Conservation (phyloP, 495 filamentous ascomycete genomes). For the Lophiotrema nucula region DNA sequence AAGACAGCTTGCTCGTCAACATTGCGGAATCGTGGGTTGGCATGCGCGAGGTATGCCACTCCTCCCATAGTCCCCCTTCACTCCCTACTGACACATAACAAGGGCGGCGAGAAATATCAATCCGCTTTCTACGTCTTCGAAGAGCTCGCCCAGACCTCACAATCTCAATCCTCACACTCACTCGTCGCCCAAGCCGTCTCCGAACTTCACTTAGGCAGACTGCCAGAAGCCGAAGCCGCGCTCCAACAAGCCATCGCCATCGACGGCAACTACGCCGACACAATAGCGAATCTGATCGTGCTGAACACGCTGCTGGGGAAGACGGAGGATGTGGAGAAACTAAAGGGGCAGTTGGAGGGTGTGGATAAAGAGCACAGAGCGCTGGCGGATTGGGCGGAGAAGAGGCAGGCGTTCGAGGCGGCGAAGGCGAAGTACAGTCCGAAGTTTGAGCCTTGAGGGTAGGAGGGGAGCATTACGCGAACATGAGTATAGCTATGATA, state of each 20-base stretch:
- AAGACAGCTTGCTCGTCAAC: constrained; percentile 92
- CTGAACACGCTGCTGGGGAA: constrained; percentile 73
- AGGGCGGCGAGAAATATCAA: constrained; percentile 97
- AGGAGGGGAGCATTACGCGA: neutral
- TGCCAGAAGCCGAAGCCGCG: constrained; percentile 86
- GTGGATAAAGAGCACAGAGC: constrained; percentile 36
- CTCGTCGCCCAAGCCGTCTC: constrained; percentile 86
- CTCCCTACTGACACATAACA: neutral
- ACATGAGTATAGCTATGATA: neutral
- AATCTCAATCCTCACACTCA: constrained; percentile 60
- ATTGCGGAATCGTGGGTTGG: constrained; percentile 95
- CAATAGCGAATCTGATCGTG: constrained; percentile 79
- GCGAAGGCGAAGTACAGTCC: constrained; percentile 42
- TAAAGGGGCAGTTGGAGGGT: constrained; percentile 39
- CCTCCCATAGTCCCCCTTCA: neutral
- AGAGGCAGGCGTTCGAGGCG: constrained; percentile 42
- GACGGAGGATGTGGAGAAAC: constrained; percentile 63
- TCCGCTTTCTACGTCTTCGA: constrained; percentile 97
- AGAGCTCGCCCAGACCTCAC: constrained; percentile 84
- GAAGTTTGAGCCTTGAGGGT: constrained; percentile 42
- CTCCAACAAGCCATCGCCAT: constrained; percentile 75
- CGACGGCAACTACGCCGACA: constrained; percentile 66
- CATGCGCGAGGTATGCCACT: constrained; percentile 72
- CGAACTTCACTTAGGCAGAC: constrained; percentile 84
- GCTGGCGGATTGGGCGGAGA: constrained; percentile 37